Base-by-base conservation (phyloP, 2,329 filamentous ascomycete genomes). In the Taxawa tesnikishii region DNA sequence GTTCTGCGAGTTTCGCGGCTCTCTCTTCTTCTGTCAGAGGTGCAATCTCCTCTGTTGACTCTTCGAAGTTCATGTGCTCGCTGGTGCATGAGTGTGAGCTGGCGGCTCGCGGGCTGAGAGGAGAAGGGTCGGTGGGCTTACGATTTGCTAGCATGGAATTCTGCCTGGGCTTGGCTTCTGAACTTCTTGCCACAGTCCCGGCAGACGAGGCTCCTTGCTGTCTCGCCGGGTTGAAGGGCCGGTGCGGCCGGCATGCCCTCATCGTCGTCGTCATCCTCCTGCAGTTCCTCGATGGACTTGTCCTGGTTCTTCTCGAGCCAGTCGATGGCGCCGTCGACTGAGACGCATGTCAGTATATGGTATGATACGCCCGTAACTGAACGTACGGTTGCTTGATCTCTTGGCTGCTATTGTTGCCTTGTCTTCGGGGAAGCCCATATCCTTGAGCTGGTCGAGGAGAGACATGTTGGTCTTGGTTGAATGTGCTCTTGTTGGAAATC, bases 151-250 rank as follows among this genome's bases (percentile, higher is more conserved):
- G 85, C 90, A 54, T 98, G 90, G 54, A 84, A 94, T 48, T 88
- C 79, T 7, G 87, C 90, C 43, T 88, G 74, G 15, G 76, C 75
- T 42, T 79, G 73, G 48, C 75, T 83, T 44, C 83, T 72, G 59
- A 98, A 92, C 53, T 76, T 80, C 68, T 94, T 94, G 51, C 81
- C 80, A 52, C 90, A 98, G 35, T 94, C 88, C 43, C 94, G 90
- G 69, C 90, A 98, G 31, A 92, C 70, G 34, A 96, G 73, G 29
- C 84, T 93, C 49, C 75, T 73, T 34, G 85, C 82, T 34, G 73
- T 65, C 47, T 79, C 74, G 37, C 79, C 83, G 2, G 73, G 72
- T 46, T 81, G 67, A 3, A 87, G 63, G n/a, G 73, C 69, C 4
- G 75, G 70, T 5, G 63, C 64, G 13, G 65, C 63, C 41, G 63